Base-by-base conservation (phyloP, 306 rosid genomes). In the Cicer chorassanicum region DNA sequence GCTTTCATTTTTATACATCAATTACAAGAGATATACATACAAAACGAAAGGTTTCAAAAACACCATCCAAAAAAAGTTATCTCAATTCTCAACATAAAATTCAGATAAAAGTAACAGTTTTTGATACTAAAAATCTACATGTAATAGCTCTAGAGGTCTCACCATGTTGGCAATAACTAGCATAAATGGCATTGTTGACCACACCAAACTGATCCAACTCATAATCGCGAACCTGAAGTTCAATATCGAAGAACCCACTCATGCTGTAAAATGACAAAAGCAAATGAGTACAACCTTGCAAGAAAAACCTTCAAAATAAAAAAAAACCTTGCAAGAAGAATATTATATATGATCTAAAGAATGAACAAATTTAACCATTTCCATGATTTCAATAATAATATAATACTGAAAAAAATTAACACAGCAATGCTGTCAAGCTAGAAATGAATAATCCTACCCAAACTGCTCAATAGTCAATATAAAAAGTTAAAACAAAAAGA, bases 161-260 rank as follows among this genome's bases (percentile, higher is more conserved):
- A 93, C 98, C 90, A 38, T 88, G 96, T 73, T 93, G 97, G 61
- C 98, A 94, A 81, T 91, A 94, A 82, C 95, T 88, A 70, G 98
- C 91, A 86, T 88, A 94, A 63, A 91, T 83, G 38, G 97, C 87
- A 91, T 91, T 90, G 86, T 94, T 94, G 65, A 94, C 95, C 14
- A 90, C 98, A 18, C 98, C 98, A 59, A 72, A 94, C 68, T 94
- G 99, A 85, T 94, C 97, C 79, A 94, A 85, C 63, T 94, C 98
- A 59, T 91, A 94, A 68, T 92, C 97, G 3, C 98, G 93, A 61
- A 90, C 97, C 86, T 87, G 87, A n/a, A 92, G 80, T 80, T 86
- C 93, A 2, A 94, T 78, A 9, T 88, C 92, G 64, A 54, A 69
- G 68, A 90, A 90, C 59, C 75, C 84, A 81, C 82, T 86, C 98